Percentiles rank a stretch among this genome's conserved stretches.
Conservation (phyloP, 2,329 filamentous ascomycete genomes). For the Microascus cirrosus region DNA sequence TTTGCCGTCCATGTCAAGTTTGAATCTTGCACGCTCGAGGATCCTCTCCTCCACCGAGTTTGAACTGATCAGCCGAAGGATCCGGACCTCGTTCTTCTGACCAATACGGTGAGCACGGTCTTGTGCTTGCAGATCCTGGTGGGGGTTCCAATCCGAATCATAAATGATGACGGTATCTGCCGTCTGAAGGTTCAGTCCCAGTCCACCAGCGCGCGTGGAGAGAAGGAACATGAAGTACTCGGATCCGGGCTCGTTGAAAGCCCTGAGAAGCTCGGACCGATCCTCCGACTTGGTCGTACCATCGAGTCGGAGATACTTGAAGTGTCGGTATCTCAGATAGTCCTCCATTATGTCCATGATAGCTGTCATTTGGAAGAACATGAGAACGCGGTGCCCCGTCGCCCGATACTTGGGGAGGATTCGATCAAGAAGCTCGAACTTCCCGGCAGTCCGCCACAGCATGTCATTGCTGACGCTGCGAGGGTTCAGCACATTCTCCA, state of each 20-base stretch:
- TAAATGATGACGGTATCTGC: constrained; percentile 99
- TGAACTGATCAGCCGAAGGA: constrained; percentile 87
- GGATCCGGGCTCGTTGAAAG: constrained; percentile 84
- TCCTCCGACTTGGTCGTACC: constrained; percentile 97
- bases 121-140: constrained; percentile 97
- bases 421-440: constrained; percentile 91
- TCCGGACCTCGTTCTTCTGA: constrained; percentile 98
- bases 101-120: constrained; percentile 99
- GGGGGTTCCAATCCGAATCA: constrained; percentile 98
- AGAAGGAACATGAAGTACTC: constrained; percentile 96
- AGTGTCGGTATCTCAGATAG: constrained; percentile 72
- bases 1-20: constrained; percentile 98
- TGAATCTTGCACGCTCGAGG: constrained; percentile 89
- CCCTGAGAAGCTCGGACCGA: constrained; percentile 75
- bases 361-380: constrained; percentile 99
- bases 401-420: constrained; percentile 86
- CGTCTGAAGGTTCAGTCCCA: constrained; percentile 93
- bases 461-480: constrained; percentile 79
- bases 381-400: constrained; percentile 87
- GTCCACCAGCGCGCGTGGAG: constrained; percentile 96
- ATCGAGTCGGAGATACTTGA: constrained; percentile 85
- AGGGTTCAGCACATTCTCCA: constrained; percentile 97
- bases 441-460: constrained; percentile 90
- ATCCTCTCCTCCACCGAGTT: constrained; percentile 99
- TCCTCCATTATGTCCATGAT: constrained; percentile 99